These are phyloP conservation scores for Discostella stelligeroides DNA, from an alignment of 108 stramenopile genomes.

Conservation along the genomic window DNA sequence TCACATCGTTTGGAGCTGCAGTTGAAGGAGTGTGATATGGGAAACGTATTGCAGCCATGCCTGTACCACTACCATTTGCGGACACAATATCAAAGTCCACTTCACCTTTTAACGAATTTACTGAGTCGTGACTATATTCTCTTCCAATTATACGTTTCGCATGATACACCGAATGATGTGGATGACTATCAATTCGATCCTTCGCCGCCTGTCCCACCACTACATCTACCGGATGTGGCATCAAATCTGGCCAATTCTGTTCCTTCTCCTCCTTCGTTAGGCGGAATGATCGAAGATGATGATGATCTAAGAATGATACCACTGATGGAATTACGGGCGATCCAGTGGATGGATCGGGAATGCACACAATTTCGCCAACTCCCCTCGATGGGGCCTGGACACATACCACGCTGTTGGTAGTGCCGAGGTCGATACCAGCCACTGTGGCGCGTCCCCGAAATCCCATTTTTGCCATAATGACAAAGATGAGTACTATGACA, in stretches of 20 bases:
- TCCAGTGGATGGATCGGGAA: conserved; percentile 65
- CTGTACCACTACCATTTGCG: conserved; percentile 11
- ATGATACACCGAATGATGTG: conserved; percentile 83
- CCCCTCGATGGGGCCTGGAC: conserved; percentile 75
- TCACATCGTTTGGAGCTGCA: neutral
- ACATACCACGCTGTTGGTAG: conserved; percentile 87
- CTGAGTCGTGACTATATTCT: conserved; percentile 52
- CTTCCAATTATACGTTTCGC: conserved; percentile 85
- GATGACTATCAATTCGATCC: conserved; percentile 79
- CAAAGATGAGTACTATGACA: conserved; percentile 62
- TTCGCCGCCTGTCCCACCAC: conserved; percentile 80
- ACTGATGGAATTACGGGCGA: conserved; percentile 85
- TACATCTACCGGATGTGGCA: conserved; percentile 76
- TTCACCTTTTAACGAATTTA: conserved; percentile 60
- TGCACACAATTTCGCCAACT: conserved; percentile 83
- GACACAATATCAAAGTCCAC: conserved; percentile 70
- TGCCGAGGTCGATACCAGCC: conserved; percentile 87
- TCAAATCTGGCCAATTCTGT: conserved; percentile 22
- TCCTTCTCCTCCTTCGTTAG: conserved; percentile 46
- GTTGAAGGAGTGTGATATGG: conserved; percentile 41
- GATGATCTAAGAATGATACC: conserved; percentile 78
- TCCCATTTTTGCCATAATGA: conserved; percentile 80
- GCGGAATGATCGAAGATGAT: conserved; percentile 48
- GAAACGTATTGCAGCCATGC: conserved; percentile 45
- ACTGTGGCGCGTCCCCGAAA: conserved; percentile 84